Base-by-base conservation (phyloP, 192 early-diverging fungal species). In the Glomus cerebriforme region DNA sequence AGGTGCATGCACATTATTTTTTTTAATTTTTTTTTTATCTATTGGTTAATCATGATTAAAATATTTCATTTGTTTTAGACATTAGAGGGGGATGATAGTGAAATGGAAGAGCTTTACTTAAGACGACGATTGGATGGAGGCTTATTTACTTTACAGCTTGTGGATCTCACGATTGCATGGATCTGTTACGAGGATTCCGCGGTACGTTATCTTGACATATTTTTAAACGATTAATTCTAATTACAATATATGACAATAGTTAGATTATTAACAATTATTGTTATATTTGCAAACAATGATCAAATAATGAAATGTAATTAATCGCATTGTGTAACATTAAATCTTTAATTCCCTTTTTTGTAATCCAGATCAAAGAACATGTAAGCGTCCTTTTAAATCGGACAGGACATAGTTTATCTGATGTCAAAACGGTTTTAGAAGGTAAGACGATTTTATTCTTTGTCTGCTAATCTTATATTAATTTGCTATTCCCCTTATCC, bases 131-230 rank as follows among this genome's bases (percentile, higher is more conserved):
- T 97, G 70, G 92, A 93, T 49, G 90, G 91, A 0, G 97, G 96
- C 0, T 82, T 97, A 60, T 97, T 96, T 79, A 90, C 89, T 49
- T 81, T 95, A 67, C 95, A 96, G 59, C 83, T 90, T 64, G 84
- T 92, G 1, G 93, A 93, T 80, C 81, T 94, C 15, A 87, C 91
- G 7, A 79, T 95, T 71, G 91, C 89, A 26, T 91, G 88, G 82
- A 72, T 94, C 12, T 87, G 87, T 78, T 83, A 83, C 47, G 93
- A 93, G 62, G 80, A 89, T 37, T 26, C 74, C 12, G 77, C 81
- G 66, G 83, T 81, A 29, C 43, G 39, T 47, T 8, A 26, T 8
- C 78, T 79, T 59, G 79, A 79, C 75, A 78, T 22, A 59, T 80
- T 17, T 76, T 62, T 15, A 79, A 82, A 22, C 49, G 75, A n/a